Conservation (phyloP, 495 filamentous ascomycete genomes). For the Neurospora sp. region DNA sequence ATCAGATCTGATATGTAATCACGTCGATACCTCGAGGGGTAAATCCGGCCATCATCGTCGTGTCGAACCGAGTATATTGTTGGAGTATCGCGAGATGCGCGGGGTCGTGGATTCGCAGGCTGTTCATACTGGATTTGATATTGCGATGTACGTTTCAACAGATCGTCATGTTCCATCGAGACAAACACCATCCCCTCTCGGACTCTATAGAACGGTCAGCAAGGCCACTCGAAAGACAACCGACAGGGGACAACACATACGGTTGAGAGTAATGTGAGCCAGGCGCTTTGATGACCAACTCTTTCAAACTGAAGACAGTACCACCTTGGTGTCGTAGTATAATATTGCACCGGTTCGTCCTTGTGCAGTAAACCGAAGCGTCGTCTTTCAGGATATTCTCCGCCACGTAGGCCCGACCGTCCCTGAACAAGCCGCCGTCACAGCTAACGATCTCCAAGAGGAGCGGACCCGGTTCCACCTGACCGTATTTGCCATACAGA, state of each 20-base stretch:
- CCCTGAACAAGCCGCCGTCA: slow-evolving; percentile 69
- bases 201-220: slow-evolving; percentile 44
- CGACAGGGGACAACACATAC: slow-evolving; percentile 43
- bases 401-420: slow-evolving; percentile 51
- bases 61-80: slow-evolving; percentile 36
- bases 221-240: slow-evolving; percentile 1
- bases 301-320: slow-evolving; percentile 68
- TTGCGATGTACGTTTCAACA: slow-evolving; percentile 59
- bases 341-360: slow-evolving; percentile 72
- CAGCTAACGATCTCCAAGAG: slow-evolving; percentile 82
- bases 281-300: slow-evolving; percentile 81
- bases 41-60: slow-evolving; percentile 31
- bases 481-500: slow-evolving; percentile 71
- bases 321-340: slow-evolving; percentile 69
- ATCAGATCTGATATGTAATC: slow-evolving; percentile 15
- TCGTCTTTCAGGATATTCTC: slow-evolving; percentile 81
- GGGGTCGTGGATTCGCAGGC: slow-evolving; percentile 6
- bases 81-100: slow-evolving; percentile 15
- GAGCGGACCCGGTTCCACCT: slow-evolving; percentile 68
- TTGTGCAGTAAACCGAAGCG: slow-evolving; percentile 78
- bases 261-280: slow-evolving; percentile 71
- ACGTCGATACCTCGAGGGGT: slow-evolving; percentile 29
- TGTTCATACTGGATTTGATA: slow-evolving; percentile 64
- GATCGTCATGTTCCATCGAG: slow-evolving; percentile 68
- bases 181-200: slow-evolving; percentile 93